Base-by-base conservation (phyloP, 1,284 basidiomycete genomes). In the Polyporus tsugae region DNA sequence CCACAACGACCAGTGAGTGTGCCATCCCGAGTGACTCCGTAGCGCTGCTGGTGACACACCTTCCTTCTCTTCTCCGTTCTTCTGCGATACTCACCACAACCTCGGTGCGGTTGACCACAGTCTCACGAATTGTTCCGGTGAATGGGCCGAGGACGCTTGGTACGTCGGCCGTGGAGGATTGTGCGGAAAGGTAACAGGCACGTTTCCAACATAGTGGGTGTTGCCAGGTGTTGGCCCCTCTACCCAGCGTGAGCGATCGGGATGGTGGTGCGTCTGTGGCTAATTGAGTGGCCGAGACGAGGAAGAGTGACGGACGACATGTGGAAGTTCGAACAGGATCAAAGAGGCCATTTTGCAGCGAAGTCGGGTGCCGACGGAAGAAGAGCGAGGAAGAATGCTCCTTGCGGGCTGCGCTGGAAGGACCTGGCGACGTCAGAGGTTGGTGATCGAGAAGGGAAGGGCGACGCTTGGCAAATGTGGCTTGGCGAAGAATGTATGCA, bases 41-140 rank as follows among this genome's bases (percentile, higher is more conserved):
- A 49, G 46, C 46, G 22, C 22, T 22, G 36, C 22, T 41, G 38
- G 38, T n/a, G n/a, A 39, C 38, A 60, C 38, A 41, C 22, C 58
- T 60, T 36, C 29, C 52, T 39, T 36, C 42, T 38, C 11, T 39
- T 38, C 49, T 41, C 61, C 22, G n/a, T 39, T 9, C 33, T 33
- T 55, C 42, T 42, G 33, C 39, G 58, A 46, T 58, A 62, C 61
- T 35, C 53, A 36, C 61, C 65, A 19, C 17, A 29, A 49, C 13
- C 7, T 58, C 65, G 61, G 62, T 60, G 42, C 62, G 58, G 44
- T 19, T 29, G 29, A 22, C 19, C 44, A 57, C 57, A 59, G 42
- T 68, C 67, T 64, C 60, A 64, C 67, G 63, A 62, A 19, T 22
- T 49, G 19, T 49, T 42, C 67, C 63, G 63, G 39, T 60, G 58